Evolutionary conservation across 1,284 basidiomycete genomes (phyloP).

Genomic region (Lentinula novae-zelandiae): DNA sequence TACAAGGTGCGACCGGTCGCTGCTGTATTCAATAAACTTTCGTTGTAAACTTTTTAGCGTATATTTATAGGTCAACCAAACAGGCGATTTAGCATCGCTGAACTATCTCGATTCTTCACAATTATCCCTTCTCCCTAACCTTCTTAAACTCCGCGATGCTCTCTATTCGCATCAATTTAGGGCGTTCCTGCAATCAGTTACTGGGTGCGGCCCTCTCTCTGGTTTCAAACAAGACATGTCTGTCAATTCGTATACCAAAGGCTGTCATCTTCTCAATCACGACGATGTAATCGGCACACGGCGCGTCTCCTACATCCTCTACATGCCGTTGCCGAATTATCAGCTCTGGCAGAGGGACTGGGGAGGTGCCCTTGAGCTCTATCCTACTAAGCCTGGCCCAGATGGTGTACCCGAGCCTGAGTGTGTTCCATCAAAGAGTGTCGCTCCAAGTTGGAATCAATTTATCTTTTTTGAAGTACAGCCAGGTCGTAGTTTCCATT

Average conservation of each 20-base stretch:
- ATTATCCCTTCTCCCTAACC: constrained; percentile 72
- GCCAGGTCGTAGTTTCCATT: constrained; percentile 92
- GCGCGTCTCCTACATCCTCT: constrained; percentile 95
- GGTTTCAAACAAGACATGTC: constrained; percentile 96
- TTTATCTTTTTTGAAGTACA: constrained; percentile 94
- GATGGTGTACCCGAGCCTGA: constrained; percentile 62
- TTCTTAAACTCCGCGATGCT: constrained; percentile 84
- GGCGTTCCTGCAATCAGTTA: constrained; percentile 81
- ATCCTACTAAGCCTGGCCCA: constrained; percentile 55
- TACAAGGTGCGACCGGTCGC: constrained; percentile 73
- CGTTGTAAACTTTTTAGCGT: not conserved
- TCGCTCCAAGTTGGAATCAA: constrained; percentile 92
- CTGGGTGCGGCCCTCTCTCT: constrained; percentile 90
- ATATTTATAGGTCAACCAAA: constrained; percentile 82
- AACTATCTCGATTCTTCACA: constrained; percentile 79
- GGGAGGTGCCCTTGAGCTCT: constrained; percentile 96
- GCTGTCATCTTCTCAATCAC: constrained; percentile 94
- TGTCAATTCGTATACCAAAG: constrained; percentile 87
- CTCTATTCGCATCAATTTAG: constrained; percentile 90
- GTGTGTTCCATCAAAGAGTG: constrained; percentile 54
- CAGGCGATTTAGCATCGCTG: constrained; percentile 93
- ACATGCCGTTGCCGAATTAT: constrained; percentile 85
- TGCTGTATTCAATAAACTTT: not conserved
- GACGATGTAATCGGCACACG: constrained; percentile 98
- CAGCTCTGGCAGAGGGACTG: constrained; percentile 72